Evolutionary conservation across 768 basidiomycete genomes (phyloP).

Genomic region (Mycena galericulata): DNA sequence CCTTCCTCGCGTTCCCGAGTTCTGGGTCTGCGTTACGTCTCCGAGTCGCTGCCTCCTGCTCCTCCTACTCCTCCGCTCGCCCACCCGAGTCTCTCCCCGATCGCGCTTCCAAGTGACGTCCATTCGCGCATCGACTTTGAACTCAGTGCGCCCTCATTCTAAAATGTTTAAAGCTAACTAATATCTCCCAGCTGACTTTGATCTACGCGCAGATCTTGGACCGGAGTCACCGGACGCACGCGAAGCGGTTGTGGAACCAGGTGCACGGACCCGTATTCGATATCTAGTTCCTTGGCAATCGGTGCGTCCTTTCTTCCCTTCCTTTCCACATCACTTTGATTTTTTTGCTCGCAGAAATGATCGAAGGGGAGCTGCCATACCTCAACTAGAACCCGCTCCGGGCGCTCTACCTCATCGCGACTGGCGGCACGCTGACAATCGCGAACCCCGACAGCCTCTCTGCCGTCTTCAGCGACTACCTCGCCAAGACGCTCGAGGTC

Average conservation of each 20-base stretch:
- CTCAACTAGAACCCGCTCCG: slow-evolving; percentile 97
- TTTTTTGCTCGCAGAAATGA: slow-evolving; percentile 79
- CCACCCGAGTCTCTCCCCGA: no score
- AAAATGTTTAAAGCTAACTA: no score
- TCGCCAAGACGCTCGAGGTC: slow-evolving; percentile 90
- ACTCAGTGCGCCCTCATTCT: no score
- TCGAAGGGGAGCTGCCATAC: slow-evolving; percentile 97
- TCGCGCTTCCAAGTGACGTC: no score
- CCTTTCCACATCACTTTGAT: background rate
- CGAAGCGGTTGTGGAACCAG: slow-evolving; percentile 97
- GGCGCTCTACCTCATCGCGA: slow-evolving; percentile 97
- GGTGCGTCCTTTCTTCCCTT: slow-evolving; percentile 60
- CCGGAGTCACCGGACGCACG: slow-evolving; percentile 80
- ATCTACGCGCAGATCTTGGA: slow-evolving; percentile 98
- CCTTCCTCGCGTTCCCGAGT: no score
- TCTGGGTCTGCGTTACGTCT: no score
- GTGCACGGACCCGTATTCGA: slow-evolving; percentile 99
- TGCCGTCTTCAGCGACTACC: slow-evolving; percentile 87
- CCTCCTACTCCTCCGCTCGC: no score
- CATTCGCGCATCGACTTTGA: no score
- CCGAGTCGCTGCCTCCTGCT: no score
- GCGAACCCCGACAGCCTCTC: slow-evolving; percentile 86
- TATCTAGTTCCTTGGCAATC: slow-evolving; percentile 96
- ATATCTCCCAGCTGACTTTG: slow-evolving; percentile 84
- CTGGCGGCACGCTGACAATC: slow-evolving; percentile 96